Evolutionary conservation across 495 filamentous ascomycete species (phyloP), one percentile per base, ranked within the genome.

Genomic region (Tirmania nivea): DNA sequence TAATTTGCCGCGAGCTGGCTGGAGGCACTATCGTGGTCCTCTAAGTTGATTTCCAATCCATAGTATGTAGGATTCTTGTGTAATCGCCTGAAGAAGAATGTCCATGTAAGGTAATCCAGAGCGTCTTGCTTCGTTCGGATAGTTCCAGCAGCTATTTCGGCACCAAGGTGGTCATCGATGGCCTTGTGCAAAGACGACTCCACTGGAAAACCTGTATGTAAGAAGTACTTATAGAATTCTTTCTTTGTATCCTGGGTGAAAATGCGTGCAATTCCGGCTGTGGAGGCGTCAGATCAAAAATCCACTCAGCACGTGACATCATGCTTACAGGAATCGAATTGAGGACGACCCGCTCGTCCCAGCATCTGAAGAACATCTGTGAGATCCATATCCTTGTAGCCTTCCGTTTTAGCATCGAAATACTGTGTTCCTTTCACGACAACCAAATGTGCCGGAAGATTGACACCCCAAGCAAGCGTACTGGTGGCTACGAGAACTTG

Each of bases 61-160:
- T 99, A 99, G 69, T 92, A 99, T 0, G 87, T 93, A 11, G 90
- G 90, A 58, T 99, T 99, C 71, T 99, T 99, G 71, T 96, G 90
- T 19, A 99, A 69, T 9, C 90, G 74, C 0, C 90, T 81, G 75
- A 95, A 99, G 73, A 99, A 95, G 72, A 99, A 99, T 17, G 90
- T 99, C 90, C 90, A 99, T 0, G 92, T 96, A 36, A 99, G 69
- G 63, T 99, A 99, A 64, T 99, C 92, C 8, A 99, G 74, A 3
- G 92, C 89, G 68, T 99, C 90, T 64, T 99, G 92, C 65, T 95
- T 94, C 10, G 87, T 89, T 8, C 74, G 65, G 48, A 99, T 84
- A 10, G 92, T 96, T 52, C 84, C 86, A 14, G 90, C 84, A 2
- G 87, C 93, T 1, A 95, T 80, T 69, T 99, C 90, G 37, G 90